Evolutionary conservation across 345 rosid species (phyloP).

Genomic region (Eucalyptus marginata): DNA sequence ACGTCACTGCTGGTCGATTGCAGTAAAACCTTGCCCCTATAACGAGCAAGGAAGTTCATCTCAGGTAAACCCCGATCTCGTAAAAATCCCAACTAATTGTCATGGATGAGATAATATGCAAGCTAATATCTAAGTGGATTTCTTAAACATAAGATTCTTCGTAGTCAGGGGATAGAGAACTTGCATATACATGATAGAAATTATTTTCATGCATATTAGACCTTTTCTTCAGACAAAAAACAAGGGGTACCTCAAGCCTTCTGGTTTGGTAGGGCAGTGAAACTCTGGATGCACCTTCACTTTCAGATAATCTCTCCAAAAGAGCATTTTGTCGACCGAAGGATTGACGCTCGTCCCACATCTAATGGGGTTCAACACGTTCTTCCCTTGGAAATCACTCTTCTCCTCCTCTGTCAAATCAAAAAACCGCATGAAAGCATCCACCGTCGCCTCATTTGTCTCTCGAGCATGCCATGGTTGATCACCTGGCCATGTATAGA

Average conservation of each 20-base stretch:
- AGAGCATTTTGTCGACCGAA: background rate
- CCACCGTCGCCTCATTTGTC: constrained; percentile 3
- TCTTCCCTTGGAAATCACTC: constrained; percentile 11
- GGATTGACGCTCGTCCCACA: constrained; percentile 24
- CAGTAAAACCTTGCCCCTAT: background rate
- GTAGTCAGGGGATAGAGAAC: background rate
- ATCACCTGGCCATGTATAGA: too few relatives aligned
- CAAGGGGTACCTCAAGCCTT: constrained; percentile 16
- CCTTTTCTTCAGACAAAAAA: background rate
- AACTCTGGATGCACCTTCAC: constrained; percentile 30
- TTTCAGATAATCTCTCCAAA: constrained; percentile 36
- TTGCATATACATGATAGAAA: background rate
- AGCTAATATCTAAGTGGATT: background rate
- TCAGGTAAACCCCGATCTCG: background rate
- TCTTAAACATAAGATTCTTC: background rate
- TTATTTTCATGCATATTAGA: background rate
- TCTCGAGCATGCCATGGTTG: constrained; percentile 19
- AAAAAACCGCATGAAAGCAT: constrained; percentile 3
- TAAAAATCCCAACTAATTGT: background rate
- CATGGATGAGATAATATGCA: background rate
- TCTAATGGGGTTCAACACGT: constrained; percentile 16
- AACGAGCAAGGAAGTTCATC: background rate
- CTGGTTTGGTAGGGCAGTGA: constrained; percentile 24
- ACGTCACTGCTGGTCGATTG: background rate
- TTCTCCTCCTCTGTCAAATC: constrained; percentile 10